These are phyloP conservation scores for Thielaviopsis populi DNA, from an alignment of 2,329 filamentous ascomycete genomes.

Conservation along the genomic window DNA sequence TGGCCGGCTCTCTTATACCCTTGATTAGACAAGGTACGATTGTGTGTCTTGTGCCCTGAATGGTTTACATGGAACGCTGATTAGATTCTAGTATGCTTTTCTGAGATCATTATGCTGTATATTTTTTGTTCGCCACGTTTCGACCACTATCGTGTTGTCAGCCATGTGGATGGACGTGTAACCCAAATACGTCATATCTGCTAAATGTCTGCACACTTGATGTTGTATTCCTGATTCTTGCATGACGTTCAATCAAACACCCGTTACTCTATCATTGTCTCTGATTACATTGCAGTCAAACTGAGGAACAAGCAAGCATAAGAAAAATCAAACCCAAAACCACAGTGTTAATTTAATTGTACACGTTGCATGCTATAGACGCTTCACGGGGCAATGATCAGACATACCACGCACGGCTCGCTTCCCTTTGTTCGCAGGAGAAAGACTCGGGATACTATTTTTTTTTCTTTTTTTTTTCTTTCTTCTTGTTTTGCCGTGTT, in stretches of 20 bases:
- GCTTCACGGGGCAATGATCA: not conserved
- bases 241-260: not conserved
- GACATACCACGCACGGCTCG: not conserved
- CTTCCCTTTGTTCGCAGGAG: not conserved
- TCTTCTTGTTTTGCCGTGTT: constrained; percentile 3
- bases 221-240: not conserved
- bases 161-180: too few species aligned
- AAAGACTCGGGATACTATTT: constrained; percentile 6
- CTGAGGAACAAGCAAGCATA: not conserved
- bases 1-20: not conserved
- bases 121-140: not conserved
- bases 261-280: not conserved
- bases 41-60: not conserved
- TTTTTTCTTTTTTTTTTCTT: too few species aligned
- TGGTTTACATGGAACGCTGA: not conserved
- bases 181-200: too few species aligned
- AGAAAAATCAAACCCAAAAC: not conserved
- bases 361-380: not conserved
- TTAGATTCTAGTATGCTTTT: not conserved
- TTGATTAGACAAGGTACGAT: not conserved
- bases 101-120: not conserved
- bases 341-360: constrained; percentile 8
- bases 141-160: not conserved
- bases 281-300: not conserved
- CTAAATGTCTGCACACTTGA: too few species aligned